These are phyloP conservation scores for Ceratocystis albifundus DNA, from an alignment of 2,329 filamentous ascomycete species.

Conservation along the genomic window DNA sequence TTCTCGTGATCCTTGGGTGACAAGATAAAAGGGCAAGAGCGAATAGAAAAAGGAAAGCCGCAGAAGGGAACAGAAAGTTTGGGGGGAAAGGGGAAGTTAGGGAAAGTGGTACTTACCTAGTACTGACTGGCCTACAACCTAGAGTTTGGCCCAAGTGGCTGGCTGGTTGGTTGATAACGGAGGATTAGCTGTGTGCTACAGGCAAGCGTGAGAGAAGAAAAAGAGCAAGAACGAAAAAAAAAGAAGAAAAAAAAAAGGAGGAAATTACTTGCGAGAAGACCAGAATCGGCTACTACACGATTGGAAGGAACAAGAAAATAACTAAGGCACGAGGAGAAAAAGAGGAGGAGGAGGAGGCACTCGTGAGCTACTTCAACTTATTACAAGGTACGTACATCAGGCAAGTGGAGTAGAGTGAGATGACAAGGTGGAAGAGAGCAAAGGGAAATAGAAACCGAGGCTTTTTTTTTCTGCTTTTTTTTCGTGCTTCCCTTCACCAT, in stretches of 20 bases:
- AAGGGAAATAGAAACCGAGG: not conserved
- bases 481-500: not conserved
- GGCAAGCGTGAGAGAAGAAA: not conserved
- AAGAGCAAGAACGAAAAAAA: not conserved
- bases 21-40: conserved; percentile 13
- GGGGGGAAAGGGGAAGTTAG: conserved; percentile 11
- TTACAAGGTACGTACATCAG: not conserved
- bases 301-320: not conserved
- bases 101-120: not conserved
- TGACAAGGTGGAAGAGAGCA: not conserved
- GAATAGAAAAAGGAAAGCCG: not conserved
- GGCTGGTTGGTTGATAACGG: not conserved
- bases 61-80: conserved; percentile 11
- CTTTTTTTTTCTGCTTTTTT: not conserved
- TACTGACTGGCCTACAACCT: not conserved
- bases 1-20: conserved; percentile 10
- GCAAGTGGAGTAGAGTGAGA: not conserved
- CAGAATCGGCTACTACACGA: not conserved
- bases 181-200: not conserved
- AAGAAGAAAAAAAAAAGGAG: conserved; percentile 19
- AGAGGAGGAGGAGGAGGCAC: not conserved
- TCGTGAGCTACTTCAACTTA: not conserved
- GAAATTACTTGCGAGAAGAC: conserved; percentile 14
- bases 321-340: not conserved
- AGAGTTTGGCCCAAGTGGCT: not conserved